Conservation (phyloP, 768 basidiomycete genomes). For the Wakefieldia striispora region DNA sequence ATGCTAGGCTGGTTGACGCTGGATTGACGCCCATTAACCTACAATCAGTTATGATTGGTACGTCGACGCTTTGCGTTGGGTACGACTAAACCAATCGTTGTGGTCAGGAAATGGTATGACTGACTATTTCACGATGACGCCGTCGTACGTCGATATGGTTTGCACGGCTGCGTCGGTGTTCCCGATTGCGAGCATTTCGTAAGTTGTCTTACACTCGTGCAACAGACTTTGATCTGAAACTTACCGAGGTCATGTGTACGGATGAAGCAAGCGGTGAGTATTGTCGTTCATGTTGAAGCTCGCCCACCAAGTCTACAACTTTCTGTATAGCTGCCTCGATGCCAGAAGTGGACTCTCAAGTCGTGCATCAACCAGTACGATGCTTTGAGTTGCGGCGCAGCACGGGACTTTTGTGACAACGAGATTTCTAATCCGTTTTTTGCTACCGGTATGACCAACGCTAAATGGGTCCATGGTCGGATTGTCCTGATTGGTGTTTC, state of each 20-base stretch:
- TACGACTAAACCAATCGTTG: not conserved
- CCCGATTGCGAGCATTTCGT: conserved; percentile 41
- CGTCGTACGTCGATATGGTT: conserved; percentile 50
- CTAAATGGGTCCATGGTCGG: conserved; percentile 2
- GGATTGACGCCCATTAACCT: conserved; percentile 52
- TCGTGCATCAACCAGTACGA: conserved; percentile 71
- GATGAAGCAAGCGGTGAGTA: conserved; percentile 42
- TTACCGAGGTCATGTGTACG: conserved; percentile 34
- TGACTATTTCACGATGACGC: conserved; percentile 37
- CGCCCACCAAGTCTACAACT: not conserved
- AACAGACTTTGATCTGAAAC: not conserved
- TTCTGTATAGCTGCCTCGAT: conserved; percentile 61
- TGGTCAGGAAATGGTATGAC: conserved; percentile 44
- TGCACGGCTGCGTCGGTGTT: conserved; percentile 52
- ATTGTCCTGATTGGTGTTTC: not conserved
- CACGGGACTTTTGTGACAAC: conserved; percentile 62
- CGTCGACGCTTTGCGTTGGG: not conserved
- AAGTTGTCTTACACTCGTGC: not conserved
- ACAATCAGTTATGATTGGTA: conserved; percentile 49
- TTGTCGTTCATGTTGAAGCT: not conserved
- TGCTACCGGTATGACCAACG: conserved; percentile 31
- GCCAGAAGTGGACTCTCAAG: conserved; percentile 53
- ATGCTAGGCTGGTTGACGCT: conserved; percentile 37
- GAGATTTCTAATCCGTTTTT: conserved; percentile 34
- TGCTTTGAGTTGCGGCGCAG: conserved; percentile 63